A percentile compares a stretch with the other conserved stretches of the same genome.
These are phyloP conservation scores for Suillus bovinus DNA, from an alignment of 768 basidiomycete species.

Conservation along the genomic window DNA sequence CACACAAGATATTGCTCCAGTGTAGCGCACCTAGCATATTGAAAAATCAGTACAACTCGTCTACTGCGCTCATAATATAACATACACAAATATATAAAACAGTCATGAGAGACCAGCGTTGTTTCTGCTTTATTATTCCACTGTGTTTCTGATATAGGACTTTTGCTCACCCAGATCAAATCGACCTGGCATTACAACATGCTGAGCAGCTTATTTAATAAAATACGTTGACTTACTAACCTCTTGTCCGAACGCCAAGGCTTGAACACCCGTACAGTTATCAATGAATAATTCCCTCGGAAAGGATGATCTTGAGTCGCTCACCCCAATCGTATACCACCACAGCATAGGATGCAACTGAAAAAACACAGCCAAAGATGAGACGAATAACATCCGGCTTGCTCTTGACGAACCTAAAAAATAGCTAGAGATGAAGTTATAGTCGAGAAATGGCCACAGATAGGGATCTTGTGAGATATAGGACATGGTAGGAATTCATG, in stretches of 20 bases:
- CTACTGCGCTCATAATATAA: background rate
- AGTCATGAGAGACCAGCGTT: background rate
- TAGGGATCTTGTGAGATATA: background rate
- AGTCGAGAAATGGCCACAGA: background rate
- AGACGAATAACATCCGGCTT: background rate
- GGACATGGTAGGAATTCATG: background rate
- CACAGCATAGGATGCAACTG: background rate
- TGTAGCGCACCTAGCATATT: background rate
- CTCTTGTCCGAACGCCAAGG: background rate
- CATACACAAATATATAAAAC: background rate
- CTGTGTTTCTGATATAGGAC: background rate
- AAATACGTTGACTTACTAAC: background rate
- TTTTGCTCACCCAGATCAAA: background rate
- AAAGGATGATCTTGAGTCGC: background rate
- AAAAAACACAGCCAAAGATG: background rate
- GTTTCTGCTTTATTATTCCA: background rate
- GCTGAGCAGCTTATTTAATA: background rate
- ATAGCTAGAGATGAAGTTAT: background rate
- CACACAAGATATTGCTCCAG: background rate
- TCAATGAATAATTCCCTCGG: background rate
- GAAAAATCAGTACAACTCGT: background rate
- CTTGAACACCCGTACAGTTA: background rate
- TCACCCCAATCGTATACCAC: background rate
- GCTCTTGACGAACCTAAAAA: background rate
- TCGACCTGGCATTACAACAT: background rate